These are phyloP conservation scores for Cyberlindnera euphorbiiphila DNA, from an alignment of 805 yeast genomes.

Conservation along the genomic window DNA sequence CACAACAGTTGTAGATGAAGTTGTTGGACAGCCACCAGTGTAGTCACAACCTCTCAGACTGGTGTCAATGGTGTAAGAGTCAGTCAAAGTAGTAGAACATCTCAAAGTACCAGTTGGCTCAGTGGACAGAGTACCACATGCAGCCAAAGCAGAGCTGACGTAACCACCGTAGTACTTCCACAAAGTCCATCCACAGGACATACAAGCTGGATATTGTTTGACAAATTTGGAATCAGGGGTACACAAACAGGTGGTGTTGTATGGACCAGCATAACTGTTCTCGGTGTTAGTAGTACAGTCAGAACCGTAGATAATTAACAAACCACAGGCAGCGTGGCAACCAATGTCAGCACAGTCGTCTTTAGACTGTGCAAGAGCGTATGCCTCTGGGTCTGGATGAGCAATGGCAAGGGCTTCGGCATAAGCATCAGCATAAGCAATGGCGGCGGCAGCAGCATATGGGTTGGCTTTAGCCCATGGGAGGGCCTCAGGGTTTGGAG, in stretches of 20 bases:
- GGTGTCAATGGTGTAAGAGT: no score
- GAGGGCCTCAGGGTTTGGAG: no score
- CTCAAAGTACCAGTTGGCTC: no score
- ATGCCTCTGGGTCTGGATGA: slow-evolving; percentile 22
- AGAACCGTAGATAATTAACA: slow-evolving; percentile 28
- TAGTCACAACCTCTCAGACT: no score
- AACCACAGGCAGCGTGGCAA: no score
- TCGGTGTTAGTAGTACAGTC: slow-evolving; percentile 20
- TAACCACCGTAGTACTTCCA: slow-evolving; percentile 29
- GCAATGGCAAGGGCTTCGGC: slow-evolving; percentile 13
- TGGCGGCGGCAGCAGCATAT: no score
- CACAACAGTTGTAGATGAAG: no score
- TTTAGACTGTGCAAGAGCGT: slow-evolving; percentile 25
- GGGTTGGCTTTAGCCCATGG: no score
- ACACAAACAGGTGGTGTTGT: no score
- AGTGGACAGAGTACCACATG: slow-evolving; percentile 24
- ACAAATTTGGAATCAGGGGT: slow-evolving; percentile 21
- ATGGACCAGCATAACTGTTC: slow-evolving; percentile 2
- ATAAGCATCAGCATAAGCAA: no score
- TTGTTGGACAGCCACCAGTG: no score
- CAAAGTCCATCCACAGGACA: slow-evolving; percentile 35
- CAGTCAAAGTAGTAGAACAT: no score
- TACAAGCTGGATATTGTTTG: slow-evolving; percentile 24
- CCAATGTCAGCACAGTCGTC: slow-evolving; percentile 24
- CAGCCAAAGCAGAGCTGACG: slow-evolving; percentile 25